Evolutionary conservation across 2,329 filamentous ascomycete species (phyloP), one percentile per base, ranked within the genome.

Genomic region (Colletotrichum noveboracense): DNA sequence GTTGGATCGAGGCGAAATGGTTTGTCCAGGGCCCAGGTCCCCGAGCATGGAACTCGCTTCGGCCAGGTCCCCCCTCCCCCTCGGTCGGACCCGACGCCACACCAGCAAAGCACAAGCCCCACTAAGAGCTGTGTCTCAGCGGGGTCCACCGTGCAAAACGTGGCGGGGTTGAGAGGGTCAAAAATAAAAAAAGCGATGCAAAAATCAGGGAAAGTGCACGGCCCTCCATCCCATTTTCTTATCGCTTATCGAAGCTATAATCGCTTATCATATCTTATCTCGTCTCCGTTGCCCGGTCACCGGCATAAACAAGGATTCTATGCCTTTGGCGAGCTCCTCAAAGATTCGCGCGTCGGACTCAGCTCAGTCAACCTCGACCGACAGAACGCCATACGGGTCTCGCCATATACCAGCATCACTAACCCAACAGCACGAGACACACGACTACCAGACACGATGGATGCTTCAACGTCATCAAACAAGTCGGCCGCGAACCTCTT

Each of bases 401-500:
- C 66, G 24, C 66, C 12, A 28, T 32, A 52, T 36, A 61, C 12
- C 5, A 62, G 55, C 24, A 26, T 65, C 43, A 43, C n/a, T 28
- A 62, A 28, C 6, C 26, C 43, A 24, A 28, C 24, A 66, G 9
- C 43, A 48, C 18, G 36, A 66, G 34, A 28, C 26, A 26, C 36
- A 26, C 10, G 21, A 48, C 14, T 24, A 52, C 10, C 26, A 66
- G 6, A 43, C 36, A 68, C 18, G 24, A 78, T 78, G 76, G 75
- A 78, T 64, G 36, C 73, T 38, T 70, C 60, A 26, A 32, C 70
- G 65, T 66, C 76, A 18, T 69, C 68, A 10, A 60, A 75, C n/a
- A 78, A 77, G 55, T 70, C 75, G 26, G 65, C 76, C 3, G 71
- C 76, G 12, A 91, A 91, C 77, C 91, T 98, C 48, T 98, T 98